Percentiles rank a stretch among this genome's conserved stretches.
Conservation (phyloP, 805 yeast species). For the Kregervanrija delftensis region DNA sequence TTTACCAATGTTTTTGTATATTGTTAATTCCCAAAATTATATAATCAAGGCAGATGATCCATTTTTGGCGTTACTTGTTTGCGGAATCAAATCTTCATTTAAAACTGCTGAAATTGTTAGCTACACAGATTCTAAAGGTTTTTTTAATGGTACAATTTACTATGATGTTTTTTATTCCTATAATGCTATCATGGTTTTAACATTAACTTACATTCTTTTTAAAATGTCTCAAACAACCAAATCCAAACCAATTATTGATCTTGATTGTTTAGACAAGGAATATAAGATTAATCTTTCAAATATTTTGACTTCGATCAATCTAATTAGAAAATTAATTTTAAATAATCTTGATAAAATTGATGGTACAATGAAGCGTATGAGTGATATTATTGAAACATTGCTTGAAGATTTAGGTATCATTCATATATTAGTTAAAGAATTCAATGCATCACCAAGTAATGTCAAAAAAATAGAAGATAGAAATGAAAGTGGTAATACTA, state of each 20-base stretch:
- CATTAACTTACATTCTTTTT: conserved; percentile 33
- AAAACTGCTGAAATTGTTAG: conserved; percentile 32
- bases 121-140: conserved; percentile 29
- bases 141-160: conserved; percentile 39
- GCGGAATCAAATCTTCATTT: conserved; percentile 35
- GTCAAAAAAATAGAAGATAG: conserved; percentile 24
- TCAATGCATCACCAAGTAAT: conserved; percentile 22
- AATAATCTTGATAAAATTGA: conserved; percentile 29
- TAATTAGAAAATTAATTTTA: conserved; percentile 27
- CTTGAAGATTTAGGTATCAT: conserved; percentile 35
- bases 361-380: conserved; percentile 36
- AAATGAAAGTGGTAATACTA: conserved; percentile 25
- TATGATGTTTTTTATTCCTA: conserved; percentile 39
- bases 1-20: conserved; percentile 36
- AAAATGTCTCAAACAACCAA: conserved; percentile 15
- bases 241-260: conserved; percentile 19
- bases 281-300: conserved; percentile 23
- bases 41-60: conserved; percentile 35
- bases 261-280: conserved; percentile 20
- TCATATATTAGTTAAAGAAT: conserved; percentile 23
- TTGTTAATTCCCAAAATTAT: conserved; percentile 30
- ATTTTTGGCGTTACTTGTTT: conserved; percentile 31
- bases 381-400: conserved; percentile 36
- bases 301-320: conserved; percentile 27
- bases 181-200: conserved; percentile 34